phyloP scores from a whole-genome alignment of 2,329 filamentous ascomycete species.

The Blastomyces percursus region DNA sequence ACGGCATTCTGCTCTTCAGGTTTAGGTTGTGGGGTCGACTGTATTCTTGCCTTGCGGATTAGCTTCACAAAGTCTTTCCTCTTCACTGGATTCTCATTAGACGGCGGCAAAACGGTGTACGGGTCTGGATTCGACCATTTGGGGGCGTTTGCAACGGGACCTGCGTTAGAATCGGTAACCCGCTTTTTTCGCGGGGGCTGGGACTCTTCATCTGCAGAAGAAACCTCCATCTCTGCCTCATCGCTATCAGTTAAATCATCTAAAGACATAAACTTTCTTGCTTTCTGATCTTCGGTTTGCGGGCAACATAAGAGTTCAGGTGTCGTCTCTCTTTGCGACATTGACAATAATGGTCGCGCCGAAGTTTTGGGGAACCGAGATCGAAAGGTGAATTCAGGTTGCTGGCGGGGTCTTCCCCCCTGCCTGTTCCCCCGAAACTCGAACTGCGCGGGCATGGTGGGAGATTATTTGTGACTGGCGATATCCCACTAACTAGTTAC shows the following conservation, averaged over 20 bases:
- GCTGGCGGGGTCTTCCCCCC: constrained; percentile 18
- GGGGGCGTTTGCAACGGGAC: constrained; percentile 36
- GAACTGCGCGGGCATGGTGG: constrained; percentile 19
- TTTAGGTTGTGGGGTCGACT: constrained; percentile 38
- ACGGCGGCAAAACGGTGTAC: constrained; percentile 75
- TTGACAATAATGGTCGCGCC: constrained; percentile 28
- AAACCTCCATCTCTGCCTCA: constrained; percentile 37
- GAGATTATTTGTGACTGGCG: background rate
- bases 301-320: constrained; percentile 25
- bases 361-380: constrained; percentile 26
- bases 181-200: constrained; percentile 31
- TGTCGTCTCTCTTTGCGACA: constrained; percentile 25
- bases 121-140: constrained; percentile 96
- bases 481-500: background rate
- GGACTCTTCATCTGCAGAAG: constrained; percentile 26
- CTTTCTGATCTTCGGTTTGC: constrained; percentile 19
- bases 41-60: constrained; percentile 77
- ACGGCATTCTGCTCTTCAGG: constrained; percentile 45
- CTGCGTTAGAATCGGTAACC: constrained; percentile 20
- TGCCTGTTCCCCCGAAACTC: constrained; percentile 25
- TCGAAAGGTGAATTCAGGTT: constrained; percentile 33
- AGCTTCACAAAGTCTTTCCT: constrained; percentile 80
- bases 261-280: constrained; percentile 27
- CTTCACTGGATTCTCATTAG: constrained; percentile 60
- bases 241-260: constrained; percentile 36